Base-by-base conservation (phyloP, 2,329 filamentous ascomycete genomes). In the Septoria linicola region DNA sequence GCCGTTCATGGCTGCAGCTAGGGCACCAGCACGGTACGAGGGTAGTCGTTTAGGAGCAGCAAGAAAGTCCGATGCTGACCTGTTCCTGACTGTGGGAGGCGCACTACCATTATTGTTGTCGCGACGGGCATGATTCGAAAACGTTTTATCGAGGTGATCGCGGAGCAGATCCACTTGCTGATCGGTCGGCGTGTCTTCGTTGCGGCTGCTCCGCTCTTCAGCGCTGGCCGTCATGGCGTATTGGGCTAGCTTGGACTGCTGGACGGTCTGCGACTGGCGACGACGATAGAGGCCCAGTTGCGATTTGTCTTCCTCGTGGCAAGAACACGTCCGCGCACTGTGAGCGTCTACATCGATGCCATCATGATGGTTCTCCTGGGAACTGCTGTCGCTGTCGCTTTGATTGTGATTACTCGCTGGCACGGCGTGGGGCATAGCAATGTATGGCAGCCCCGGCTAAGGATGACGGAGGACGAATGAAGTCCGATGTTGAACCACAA, bases 171-270 rank as follows among this genome's bases (percentile, higher is more conserved):
- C 62, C 49, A 67, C 59, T 44, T 60, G 55, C 40, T 59, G 49
- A 20, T 62, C 55, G 40, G 63, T 57, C 32, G 39, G 39, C 53
- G 51, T 47, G 46, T 53, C 56, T 41, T 54, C 51, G 51, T 55
- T 54, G 41, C 56, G 57, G 47, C 49, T 55, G 20, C 54, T 55
- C 25, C 49, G 51, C 49, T 53, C 30, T 23, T 45, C 39, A 53
- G 55, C 45, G 51, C 56, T 67, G 49, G 61, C 53, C 36, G 61
- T 57, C 59, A 68, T 68, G 32, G 58, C 61, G 47, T 59, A 54
- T 47, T 63, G 64, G 20, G 61, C 64, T 44, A 66, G 57, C 39
- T 53, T 56, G 6, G 60, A 62, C 36, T 66, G 66, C 46, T 65
- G 60, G 20, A 48, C 25, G 10, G 44, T 40, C 16, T 16, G 17